Evolutionary conservation across 257 asterid species (phyloP).

Genomic region (Solanum habrochaites): DNA sequence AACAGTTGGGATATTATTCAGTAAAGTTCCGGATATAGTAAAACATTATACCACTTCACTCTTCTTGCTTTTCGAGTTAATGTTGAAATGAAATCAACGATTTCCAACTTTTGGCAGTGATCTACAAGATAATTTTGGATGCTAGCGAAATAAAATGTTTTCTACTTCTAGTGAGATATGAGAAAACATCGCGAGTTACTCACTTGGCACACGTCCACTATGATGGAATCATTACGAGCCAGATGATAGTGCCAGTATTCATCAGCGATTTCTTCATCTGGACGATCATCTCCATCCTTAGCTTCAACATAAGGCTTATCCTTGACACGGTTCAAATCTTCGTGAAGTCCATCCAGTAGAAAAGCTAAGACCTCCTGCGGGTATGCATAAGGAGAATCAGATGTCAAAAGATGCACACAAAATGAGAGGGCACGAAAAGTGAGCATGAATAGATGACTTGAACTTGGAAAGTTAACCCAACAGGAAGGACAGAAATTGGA

Average conservation of each 20-base stretch:
- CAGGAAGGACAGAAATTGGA: slow-evolving; percentile 20
- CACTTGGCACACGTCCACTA: slow-evolving; percentile 95
- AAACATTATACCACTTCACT: neutral
- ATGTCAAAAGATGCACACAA: neutral
- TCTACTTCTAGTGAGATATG: neutral
- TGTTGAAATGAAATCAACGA: neutral
- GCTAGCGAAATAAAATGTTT: neutral
- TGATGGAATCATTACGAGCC: slow-evolving; percentile 94
- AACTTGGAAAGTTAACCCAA: neutral
- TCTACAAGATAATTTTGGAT: neutral
- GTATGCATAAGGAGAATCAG: neutral
- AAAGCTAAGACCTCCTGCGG: slow-evolving; percentile 89
- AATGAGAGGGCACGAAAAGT: neutral
- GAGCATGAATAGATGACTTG: neutral
- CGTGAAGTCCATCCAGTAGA: slow-evolving; percentile 94
- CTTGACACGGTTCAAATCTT: slow-evolving; percentile 95
- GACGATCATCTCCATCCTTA: slow-evolving; percentile 76
- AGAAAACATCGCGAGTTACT: slow-evolving; percentile 6
- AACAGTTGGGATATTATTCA: neutral
- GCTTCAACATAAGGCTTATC: slow-evolving; percentile 86
- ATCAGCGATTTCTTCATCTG: slow-evolving; percentile 85
- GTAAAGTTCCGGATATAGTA: neutral
- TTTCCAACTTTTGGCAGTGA: neutral
- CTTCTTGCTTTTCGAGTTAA: neutral
- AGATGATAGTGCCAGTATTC: slow-evolving; percentile 90